These are phyloP conservation scores for Ligustrum vulgare DNA, from an alignment of 257 asterid species.

Conservation along the genomic window DNA sequence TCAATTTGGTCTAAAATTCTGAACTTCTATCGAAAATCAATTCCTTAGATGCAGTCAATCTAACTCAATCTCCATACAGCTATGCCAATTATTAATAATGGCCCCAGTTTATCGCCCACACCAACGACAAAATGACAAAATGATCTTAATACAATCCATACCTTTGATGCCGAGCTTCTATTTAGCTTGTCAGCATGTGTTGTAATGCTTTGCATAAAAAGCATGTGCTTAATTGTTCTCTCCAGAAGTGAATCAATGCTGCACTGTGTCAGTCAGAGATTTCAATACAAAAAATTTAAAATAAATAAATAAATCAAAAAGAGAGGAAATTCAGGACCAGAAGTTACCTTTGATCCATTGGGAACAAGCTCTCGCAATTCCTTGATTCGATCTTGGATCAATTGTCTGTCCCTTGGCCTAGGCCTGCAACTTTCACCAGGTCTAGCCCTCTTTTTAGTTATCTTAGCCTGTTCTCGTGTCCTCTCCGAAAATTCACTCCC, in stretches of 20 bases:
- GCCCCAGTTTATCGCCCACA: background rate
- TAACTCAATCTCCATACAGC: background rate
- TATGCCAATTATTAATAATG: background rate
- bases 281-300: conserved; percentile 35
- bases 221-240: conserved; percentile 86
- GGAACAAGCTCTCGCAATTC: conserved; percentile 92
- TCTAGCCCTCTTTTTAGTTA: conserved; percentile 74
- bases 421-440: conserved; percentile 97
- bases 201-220: conserved; percentile 78
- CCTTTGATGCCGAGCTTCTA: conserved; percentile 75
- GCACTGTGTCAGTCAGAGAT: conserved; percentile 66
- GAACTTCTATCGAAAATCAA: background rate
- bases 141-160: conserved; percentile 26
- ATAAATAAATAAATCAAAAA: conserved; percentile 7
- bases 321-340: background rate
- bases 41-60: background rate
- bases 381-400: conserved; percentile 97
- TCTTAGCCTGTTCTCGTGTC: conserved; percentile 50
- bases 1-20: background rate
- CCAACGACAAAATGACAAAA: too few relatives aligned
- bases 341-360: conserved; percentile 81
- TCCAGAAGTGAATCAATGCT: conserved; percentile 95
- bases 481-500: conserved; percentile 67
- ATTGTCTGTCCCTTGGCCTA: conserved; percentile 95
- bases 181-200: conserved; percentile 85